Percentiles rank a stretch among this genome's conserved stretches.
Evolutionary conservation across 352 stramenopile genomes (phyloP).

Genomic region (Phytophthora cryptogea): DNA sequence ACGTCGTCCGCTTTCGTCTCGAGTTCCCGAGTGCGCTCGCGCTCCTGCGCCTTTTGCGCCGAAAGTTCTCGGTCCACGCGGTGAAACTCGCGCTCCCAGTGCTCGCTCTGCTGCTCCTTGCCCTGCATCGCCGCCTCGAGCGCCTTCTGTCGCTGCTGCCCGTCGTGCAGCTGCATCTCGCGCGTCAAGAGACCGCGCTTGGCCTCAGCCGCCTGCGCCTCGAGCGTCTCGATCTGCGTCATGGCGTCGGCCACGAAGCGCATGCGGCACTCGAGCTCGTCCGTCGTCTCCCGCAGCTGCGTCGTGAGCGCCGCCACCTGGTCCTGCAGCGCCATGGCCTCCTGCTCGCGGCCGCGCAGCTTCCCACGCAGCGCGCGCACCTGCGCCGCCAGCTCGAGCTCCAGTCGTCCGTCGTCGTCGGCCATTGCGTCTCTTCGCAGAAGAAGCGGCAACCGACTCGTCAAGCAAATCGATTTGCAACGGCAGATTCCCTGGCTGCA

Average conservation of each 20-base stretch:
- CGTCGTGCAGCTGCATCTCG: constrained; percentile 68
- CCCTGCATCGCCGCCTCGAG: constrained; percentile 36
- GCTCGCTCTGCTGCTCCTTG: constrained; percentile 47
- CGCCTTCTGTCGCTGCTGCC: constrained; percentile 37
- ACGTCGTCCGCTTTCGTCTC: constrained; percentile 36
- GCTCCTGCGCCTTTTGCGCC: constrained; percentile 19
- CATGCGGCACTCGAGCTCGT: constrained; percentile 59
- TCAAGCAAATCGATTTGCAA: constrained; percentile 9
- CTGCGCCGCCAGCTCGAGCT: constrained; percentile 42
- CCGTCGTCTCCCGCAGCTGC: constrained; percentile 57
- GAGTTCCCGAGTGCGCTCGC: constrained; percentile 16
- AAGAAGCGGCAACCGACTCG: neutral
- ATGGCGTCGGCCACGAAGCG: constrained; percentile 54
- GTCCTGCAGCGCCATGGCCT: constrained; percentile 39
- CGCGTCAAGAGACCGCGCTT: constrained; percentile 58
- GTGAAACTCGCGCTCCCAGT: constrained; percentile 59
- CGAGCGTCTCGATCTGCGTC: constrained; percentile 44
- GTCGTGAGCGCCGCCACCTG: constrained; percentile 45
- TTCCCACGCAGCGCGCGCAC: constrained; percentile 38
- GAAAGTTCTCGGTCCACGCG: constrained; percentile 35
- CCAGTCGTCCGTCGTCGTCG: constrained; percentile 32
- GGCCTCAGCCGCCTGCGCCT: constrained; percentile 44
- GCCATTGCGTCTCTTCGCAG: constrained; percentile 28
- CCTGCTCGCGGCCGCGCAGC: constrained; percentile 38
- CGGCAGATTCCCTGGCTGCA: too few relatives aligned